phyloP scores from a whole-genome alignment of 768 basidiomycete species.

The Rossbeevera mucosa region DNA sequence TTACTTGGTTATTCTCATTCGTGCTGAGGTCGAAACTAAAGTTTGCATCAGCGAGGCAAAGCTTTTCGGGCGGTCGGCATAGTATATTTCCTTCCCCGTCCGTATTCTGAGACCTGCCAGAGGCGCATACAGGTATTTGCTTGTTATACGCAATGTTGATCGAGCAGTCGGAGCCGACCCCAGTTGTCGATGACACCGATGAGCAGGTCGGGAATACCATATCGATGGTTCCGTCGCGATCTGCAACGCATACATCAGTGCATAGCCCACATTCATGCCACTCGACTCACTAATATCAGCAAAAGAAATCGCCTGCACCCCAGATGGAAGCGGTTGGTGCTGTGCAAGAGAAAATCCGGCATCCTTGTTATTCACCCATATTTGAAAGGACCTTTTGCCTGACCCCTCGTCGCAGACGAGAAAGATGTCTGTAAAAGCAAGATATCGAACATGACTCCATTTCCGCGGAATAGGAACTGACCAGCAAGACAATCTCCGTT shows the following conservation, averaged over 20 bases:
- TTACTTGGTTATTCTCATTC: constrained; percentile 47
- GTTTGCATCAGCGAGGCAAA: constrained; percentile 75
- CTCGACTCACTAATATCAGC: constrained; percentile 74
- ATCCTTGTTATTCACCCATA: constrained; percentile 87
- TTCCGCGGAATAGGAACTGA: constrained; percentile 18
- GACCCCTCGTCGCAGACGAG: constrained; percentile 72
- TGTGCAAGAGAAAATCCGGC: constrained; percentile 69
- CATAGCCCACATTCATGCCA: neutral
- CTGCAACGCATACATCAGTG: constrained; percentile 34
- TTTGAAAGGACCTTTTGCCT: constrained; percentile 68
- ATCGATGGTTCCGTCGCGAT: constrained; percentile 95
- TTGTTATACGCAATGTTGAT: constrained; percentile 93
- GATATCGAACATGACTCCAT: neutral
- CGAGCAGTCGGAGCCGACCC: constrained; percentile 70
- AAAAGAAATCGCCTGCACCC: constrained; percentile 76
- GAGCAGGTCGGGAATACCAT: constrained; percentile 87
- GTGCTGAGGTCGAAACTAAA: constrained; percentile 72
- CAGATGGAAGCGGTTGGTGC: constrained; percentile 65
- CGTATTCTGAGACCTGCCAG: constrained; percentile 44
- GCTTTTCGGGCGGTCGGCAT: constrained; percentile 74
- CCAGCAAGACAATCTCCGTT: constrained; percentile 96
- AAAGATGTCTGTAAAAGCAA: constrained; percentile 64
- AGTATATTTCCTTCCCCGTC: constrained; percentile 46
- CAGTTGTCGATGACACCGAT: constrained; percentile 59
- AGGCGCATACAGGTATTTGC: constrained; percentile 78